These are phyloP conservation scores for Solanum phureja DNA, from an alignment of 257 asterid genomes.

Conservation along the genomic window DNA sequence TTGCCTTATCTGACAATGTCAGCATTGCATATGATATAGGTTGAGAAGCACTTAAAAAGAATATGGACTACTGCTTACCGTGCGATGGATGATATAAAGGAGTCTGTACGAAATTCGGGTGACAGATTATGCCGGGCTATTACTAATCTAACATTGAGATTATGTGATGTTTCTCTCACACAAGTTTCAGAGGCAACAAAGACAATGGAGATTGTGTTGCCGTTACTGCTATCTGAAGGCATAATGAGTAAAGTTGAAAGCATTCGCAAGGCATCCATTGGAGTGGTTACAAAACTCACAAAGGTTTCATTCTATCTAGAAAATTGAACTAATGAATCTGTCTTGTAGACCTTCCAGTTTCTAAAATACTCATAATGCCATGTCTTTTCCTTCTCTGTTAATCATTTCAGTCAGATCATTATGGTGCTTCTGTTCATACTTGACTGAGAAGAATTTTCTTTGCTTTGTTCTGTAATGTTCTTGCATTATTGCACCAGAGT, in stretches of 20 bases:
- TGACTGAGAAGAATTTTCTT: not conserved
- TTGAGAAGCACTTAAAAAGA: conserved; percentile 71
- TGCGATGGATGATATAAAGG: conserved; percentile 97
- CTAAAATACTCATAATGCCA: not conserved
- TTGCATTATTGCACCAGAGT: not conserved
- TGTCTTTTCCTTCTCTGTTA: not conserved
- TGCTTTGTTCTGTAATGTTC: not conserved
- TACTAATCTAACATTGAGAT: conserved; percentile 69
- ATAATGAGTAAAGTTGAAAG: conserved; percentile 86
- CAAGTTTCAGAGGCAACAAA: conserved; percentile 64
- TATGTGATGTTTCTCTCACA: conserved; percentile 88
- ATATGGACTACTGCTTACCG: conserved; percentile 93
- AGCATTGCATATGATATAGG: conserved; percentile 26
- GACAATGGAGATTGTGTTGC: conserved; percentile 79
- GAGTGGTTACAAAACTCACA: conserved; percentile 70
- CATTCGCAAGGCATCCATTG: conserved; percentile 92
- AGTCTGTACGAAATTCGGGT: conserved; percentile 92
- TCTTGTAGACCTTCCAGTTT: not conserved
- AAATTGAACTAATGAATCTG: not conserved
- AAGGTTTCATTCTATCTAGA: conserved; percentile 37
- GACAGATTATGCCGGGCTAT: conserved; percentile 90
- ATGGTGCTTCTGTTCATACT: not conserved
- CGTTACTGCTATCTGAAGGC: conserved; percentile 81
- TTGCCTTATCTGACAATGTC: conserved; percentile 1
- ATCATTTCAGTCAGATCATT: not conserved